Base-by-base conservation (phyloP, 2,329 filamentous ascomycete genomes). In the Aspergillus fructus region DNA sequence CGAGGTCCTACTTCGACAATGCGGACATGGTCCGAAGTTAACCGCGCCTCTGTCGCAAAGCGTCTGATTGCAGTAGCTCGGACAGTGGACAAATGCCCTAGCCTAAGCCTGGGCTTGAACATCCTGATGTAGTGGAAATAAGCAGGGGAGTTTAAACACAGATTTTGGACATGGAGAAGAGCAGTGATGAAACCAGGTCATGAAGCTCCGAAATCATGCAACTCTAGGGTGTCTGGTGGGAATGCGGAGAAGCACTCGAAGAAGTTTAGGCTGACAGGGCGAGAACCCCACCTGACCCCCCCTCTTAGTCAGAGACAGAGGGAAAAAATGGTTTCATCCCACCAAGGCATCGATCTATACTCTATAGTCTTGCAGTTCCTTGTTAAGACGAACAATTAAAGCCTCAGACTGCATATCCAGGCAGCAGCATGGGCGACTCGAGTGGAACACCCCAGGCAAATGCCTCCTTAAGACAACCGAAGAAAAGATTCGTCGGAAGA, bases 401-500 rank as follows among this genome's bases (percentile, higher is more conserved):
- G 5, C 6, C 2, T 13, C 30, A 5, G 17, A 50, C 21, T 3
- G n/a, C 42, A 49, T 39, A 43, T 23, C 17, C 34, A 37, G 34
- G 34, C 34, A 13, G 15, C 43, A 61, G 41, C 30, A 62, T 59
- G 59, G 60, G 59, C 5, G 56, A 52, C 21, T 24, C 56, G 2
- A 51, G 34, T 23, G 37, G 56, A 12, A 41, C n/a, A 1, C 15
- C 53, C 13, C 51, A 54, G 8, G 11, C 55, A 15, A 58, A 53
- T 13, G 39, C 40, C 19, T 50, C 59, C 49, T 60, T 80, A 76
- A 72, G 82, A 81, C 89, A 93, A 68, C 94, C 94, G 21, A 96
- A 90, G 79, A 93, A 93, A 76, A 85, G 93, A 57, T 99, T 99
- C 65, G 89, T 99, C 17, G 94, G 94, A 30, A 83, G 91, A 64